Base-by-base conservation (phyloP, 2,329 filamentous ascomycete species). In the Scleromitrula shiraiana region DNA sequence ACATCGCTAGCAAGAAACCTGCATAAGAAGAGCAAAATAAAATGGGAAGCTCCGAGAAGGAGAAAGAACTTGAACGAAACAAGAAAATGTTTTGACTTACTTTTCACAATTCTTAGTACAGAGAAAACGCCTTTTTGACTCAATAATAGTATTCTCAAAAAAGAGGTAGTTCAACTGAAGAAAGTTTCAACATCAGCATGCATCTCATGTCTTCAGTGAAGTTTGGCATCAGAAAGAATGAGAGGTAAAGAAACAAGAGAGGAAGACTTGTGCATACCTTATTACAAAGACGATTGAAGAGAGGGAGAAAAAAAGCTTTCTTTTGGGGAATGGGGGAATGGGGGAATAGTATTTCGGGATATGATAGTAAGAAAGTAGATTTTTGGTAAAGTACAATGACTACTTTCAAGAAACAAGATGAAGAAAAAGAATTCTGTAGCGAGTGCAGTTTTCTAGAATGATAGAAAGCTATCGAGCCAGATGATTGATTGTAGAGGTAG, bases 391-490 rank as follows among this genome's bases (percentile, higher is more conserved):
- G 40, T 43, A 32, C 36, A 49, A 30, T 43, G 35, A 41, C 39
- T 54, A 48, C 50, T 42, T 51, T 51, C 44, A 51, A 42, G 39
- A 47, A 47, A 50, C 29, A 51, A 23, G 14, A 23, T 54, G 52
- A 55, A 51, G 41, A 41, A 37, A 49, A 56, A 50, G 47, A 51
- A 47, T 47, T 50, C 53, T 52, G 55, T 59, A 63, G 62, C 59
- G 61, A 63, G 56, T 57, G 57, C 50, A 52, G 49, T 50, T 41
- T 55, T 62, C 56, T 64, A 58, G 56, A 62, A 61, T 40, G 62
- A 64, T 64, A 63, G 59, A 54, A 55, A 63, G 62, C 61, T 64
- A 63, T 62, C 62, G 53, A 62, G 62, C 62, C 60, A 63, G 60
- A 62, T 59, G 54, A 48, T 50, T 46, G 44, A 52, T 50, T 55